Percentiles rank a stretch among this genome's conserved stretches.
phyloP scores from a whole-genome alignment of 306 rosid genomes.

The Vicia faba region DNA sequence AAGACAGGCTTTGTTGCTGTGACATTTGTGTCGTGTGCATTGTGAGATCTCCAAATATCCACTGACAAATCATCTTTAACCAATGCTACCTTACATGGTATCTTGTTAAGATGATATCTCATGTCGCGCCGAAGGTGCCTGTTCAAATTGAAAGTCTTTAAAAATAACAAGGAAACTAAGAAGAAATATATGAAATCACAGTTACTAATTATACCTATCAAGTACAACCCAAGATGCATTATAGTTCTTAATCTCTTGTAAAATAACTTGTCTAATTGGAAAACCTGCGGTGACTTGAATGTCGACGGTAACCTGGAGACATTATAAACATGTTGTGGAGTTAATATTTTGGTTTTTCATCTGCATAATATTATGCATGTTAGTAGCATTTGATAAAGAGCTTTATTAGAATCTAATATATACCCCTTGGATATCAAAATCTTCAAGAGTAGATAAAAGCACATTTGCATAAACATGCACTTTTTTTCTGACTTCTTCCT shows the following conservation, averaged over 20 bases:
- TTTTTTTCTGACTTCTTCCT: slow-evolving; percentile 77
- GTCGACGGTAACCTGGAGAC: slow-evolving; percentile 64
- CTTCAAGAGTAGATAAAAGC: slow-evolving; percentile 56
- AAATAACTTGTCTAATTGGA: slow-evolving; percentile 67
- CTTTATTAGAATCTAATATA: slow-evolving; percentile 17
- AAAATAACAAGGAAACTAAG: slow-evolving; percentile 1
- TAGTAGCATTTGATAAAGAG: slow-evolving; percentile 2
- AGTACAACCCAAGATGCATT: slow-evolving; percentile 72
- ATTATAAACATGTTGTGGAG: too few relatives aligned
- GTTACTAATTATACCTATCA: slow-evolving; percentile 58
- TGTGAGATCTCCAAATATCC: slow-evolving; percentile 47
- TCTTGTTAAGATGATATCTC: slow-evolving; percentile 55
- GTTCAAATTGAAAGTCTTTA: slow-evolving; percentile 30
- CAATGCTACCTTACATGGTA: slow-evolving; percentile 69
- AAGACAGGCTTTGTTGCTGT: slow-evolving; percentile 47
- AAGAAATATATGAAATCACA: background rate
- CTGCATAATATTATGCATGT: background rate
- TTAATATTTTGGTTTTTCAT: background rate
- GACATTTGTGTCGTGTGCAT: slow-evolving; percentile 35
- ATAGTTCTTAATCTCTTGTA: slow-evolving; percentile 58
- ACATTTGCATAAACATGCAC: slow-evolving; percentile 58
- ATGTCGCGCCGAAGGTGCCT: slow-evolving; percentile 68
- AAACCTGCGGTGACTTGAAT: slow-evolving; percentile 77
- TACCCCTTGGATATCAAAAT: slow-evolving; percentile 63
- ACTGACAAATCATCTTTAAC: slow-evolving; percentile 56